Conservation (phyloP, 192 early-diverging fungal species). For the Coemansia sp. region DNA sequence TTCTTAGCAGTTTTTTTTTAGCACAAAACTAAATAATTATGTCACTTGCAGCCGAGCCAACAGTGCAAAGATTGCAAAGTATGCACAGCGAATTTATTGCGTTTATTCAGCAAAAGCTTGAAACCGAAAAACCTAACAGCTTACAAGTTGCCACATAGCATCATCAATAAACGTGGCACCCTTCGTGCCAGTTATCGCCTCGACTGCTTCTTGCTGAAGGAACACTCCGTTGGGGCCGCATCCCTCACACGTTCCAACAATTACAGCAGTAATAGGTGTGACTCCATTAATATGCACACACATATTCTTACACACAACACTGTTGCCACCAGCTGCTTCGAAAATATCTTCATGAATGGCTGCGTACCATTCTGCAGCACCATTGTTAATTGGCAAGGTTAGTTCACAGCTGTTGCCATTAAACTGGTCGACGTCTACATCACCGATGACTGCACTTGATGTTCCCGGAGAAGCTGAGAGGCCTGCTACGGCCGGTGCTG, state of each 20-base stretch:
- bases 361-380: neutral
- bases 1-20: no score
- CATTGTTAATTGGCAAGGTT: neutral
- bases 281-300: neutral
- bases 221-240: neutral
- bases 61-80: neutral
- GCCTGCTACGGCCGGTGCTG: neutral
- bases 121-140: neutral
- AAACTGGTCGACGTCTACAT: conserved; percentile 4
- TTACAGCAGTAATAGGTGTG: neutral
- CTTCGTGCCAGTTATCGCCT: neutral
- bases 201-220: neutral
- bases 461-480: neutral
- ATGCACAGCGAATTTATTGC: neutral
- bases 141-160: neutral
- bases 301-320: neutral
- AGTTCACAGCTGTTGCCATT: neutral
- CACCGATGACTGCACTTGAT: neutral
- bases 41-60: neutral
- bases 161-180: neutral
- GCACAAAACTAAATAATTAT: no score
- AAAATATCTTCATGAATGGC: neutral
- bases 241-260: conserved; percentile 2
- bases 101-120: neutral
- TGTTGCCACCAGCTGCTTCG: neutral